Evolutionary conservation across 2,329 filamentous ascomycete genomes (phyloP).

Genomic region (Colletotrichum spinosum): DNA sequence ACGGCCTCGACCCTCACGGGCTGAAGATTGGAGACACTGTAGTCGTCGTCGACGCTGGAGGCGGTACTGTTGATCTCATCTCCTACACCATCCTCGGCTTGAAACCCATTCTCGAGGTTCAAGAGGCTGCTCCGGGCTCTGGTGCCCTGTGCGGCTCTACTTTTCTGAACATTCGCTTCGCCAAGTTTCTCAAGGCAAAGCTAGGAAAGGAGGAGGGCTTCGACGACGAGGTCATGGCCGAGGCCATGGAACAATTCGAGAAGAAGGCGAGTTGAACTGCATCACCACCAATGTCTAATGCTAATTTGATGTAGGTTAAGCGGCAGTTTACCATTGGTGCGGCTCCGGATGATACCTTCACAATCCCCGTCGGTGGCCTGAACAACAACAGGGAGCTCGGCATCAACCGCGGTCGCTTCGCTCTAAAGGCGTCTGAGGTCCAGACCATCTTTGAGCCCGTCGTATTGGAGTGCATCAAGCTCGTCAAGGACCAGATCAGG

Average conservation of each 20-base stretch:
- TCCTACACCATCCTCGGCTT: slow-evolving; percentile 60
- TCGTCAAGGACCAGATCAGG: slow-evolving; percentile 57
- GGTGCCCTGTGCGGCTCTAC: slow-evolving; percentile 63
- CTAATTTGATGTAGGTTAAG: slow-evolving; percentile 44
- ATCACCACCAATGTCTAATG: not conserved
- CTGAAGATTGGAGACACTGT: slow-evolving; percentile 60
- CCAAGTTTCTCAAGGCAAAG: slow-evolving; percentile 55
- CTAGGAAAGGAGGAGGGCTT: slow-evolving; percentile 57
- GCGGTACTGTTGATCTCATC: slow-evolving; percentile 66
- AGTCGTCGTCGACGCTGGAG: slow-evolving; percentile 66
- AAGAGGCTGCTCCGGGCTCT: slow-evolving; percentile 60
- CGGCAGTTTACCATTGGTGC: slow-evolving; percentile 45
- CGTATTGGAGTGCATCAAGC: slow-evolving; percentile 54
- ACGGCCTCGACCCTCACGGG: slow-evolving; percentile 54
- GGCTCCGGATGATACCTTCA: slow-evolving; percentile 52
- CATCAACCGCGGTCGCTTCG: slow-evolving; percentile 50
- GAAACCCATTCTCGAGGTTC: slow-evolving; percentile 58
- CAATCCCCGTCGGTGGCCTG: slow-evolving; percentile 50
- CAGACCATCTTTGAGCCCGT: slow-evolving; percentile 58
- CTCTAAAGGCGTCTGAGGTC: slow-evolving; percentile 52
- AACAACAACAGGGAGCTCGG: slow-evolving; percentile 51
- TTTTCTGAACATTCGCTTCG: slow-evolving; percentile 61
- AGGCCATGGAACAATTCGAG: slow-evolving; percentile 58
- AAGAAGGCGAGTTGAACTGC: slow-evolving; percentile 44
- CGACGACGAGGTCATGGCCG: slow-evolving; percentile 53